phyloP scores from a whole-genome alignment of 139 green algal species.

The Picochlorum sp. region DNA sequence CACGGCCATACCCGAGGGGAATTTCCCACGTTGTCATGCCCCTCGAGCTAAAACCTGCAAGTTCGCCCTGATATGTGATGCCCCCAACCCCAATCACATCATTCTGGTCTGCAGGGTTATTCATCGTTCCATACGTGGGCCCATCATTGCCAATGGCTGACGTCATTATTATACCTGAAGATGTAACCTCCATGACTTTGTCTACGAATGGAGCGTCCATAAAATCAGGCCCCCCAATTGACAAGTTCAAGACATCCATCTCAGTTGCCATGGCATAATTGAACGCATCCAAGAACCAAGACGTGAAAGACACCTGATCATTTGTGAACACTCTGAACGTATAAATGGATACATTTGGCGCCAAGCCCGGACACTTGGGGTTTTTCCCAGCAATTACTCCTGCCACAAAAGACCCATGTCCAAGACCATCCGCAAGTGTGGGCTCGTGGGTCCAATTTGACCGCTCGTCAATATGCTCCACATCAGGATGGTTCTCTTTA shows the following conservation, averaged over 20 bases:
- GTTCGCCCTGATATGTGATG: slow-evolving; percentile 64
- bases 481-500: slow-evolving; percentile 75
- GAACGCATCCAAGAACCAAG: slow-evolving; percentile 99
- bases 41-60: slow-evolving; percentile 85
- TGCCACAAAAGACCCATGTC: slow-evolving; percentile 95
- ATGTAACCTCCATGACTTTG: slow-evolving; percentile 92
- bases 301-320: slow-evolving; percentile 95
- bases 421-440: slow-evolving; percentile 85
- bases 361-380: slow-evolving; percentile 77
- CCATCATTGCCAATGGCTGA: slow-evolving; percentile 95
- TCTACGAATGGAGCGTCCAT: slow-evolving; percentile 97
- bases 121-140: slow-evolving; percentile 93
- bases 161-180: slow-evolving; percentile 89
- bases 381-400: slow-evolving; percentile 81
- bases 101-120: slow-evolving; percentile 96
- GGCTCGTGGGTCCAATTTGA: slow-evolving; percentile 98
- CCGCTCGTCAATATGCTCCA: slow-evolving; percentile 91
- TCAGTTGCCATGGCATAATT: slow-evolving; percentile 90
- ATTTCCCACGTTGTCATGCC: slow-evolving; percentile 98
- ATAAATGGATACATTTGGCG: slow-evolving; percentile 85
- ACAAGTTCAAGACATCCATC: slow-evolving; percentile 95
- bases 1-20: slow-evolving; percentile 51
- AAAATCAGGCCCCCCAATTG: slow-evolving; percentile 94
- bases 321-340: slow-evolving; percentile 95
- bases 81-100: slow-evolving; percentile 97